Base-by-base conservation (phyloP, 768 basidiomycete species). In the Termitomyces sp. region DNA sequence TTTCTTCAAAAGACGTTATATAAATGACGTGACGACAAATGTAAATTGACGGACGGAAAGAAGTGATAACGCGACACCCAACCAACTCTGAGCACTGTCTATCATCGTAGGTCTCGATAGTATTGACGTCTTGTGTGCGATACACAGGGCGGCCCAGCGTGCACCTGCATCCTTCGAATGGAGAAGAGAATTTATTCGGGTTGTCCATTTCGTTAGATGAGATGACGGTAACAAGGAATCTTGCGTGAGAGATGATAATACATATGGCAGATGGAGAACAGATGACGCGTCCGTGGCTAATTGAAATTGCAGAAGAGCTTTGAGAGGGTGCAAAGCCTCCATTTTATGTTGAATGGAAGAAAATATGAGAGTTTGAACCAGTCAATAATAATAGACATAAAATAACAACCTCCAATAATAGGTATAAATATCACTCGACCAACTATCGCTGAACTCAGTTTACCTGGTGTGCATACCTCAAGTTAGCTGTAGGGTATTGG, bases 71-170 rank as follows among this genome's bases (percentile, higher is more conserved):
- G 80, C 80, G 33, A 81, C 73, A 53, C 78, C 79, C 40, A 92
- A 70, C 92, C 92, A 94, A 52, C 79, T 77, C 63, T 87, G 84
- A 2, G 89, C 87, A 61, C 74, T 80, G 57, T 92, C 89, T 54
- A 88, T 70, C 77, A 93, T 83, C 8, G 85, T 61, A 12, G 69
- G 66, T 65, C 74, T 83, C 1, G 87, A 90, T 42, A 83, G 68
- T 24, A 76, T 61, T 0, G 86, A 80, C 10, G 86, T 86, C 62
- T 82, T 84, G 63, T 85, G 74, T 1, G 92, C 91, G 48, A 93
- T 70, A 63, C 83, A 88, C 35, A 92, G 74, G 9, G 89, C 92
- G 22, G 87, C 85, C 92, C 92, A 94, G 57, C 88, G 81, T 53
- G 82, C 84, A 43, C 82, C 86, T n/a, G 84, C 66, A 63, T 90